Percentiles rank a stretch among this genome's conserved stretches.
These are phyloP conservation scores for Baudoinia panamericana DNA, from an alignment of 495 filamentous ascomycete genomes.

Conservation along the genomic window DNA sequence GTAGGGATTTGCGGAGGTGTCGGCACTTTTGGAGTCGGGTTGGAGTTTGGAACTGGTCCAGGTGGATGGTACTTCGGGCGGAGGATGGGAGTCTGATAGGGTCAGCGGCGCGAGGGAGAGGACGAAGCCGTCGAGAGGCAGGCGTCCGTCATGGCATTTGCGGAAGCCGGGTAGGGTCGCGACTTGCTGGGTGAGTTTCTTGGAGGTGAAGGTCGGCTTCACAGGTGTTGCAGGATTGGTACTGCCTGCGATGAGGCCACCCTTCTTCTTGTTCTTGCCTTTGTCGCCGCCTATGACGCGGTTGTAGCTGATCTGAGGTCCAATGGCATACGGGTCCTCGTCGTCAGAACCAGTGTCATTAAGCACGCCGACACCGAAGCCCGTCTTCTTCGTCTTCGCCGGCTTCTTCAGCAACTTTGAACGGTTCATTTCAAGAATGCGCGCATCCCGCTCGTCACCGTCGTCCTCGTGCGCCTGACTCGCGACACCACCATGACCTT, in stretches of 20 bases:
- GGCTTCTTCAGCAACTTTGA: slow-evolving; percentile 9
- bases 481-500: slow-evolving; percentile 9
- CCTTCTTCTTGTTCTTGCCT: slow-evolving; percentile 59
- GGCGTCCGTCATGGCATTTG: slow-evolving; percentile 78
- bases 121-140: slow-evolving; percentile 76
- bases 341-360: slow-evolving; percentile 97
- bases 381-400: slow-evolving; percentile 32
- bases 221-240: slow-evolving; percentile 51
- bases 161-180: slow-evolving; percentile 46
- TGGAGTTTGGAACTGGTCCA: slow-evolving; percentile 65
- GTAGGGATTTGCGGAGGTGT: slow-evolving; percentile 33
- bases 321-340: slow-evolving; percentile 86
- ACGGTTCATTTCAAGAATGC: slow-evolving; percentile 9
- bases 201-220: slow-evolving; percentile 68
- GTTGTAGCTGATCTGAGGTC: slow-evolving; percentile 85
- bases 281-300: slow-evolving; percentile 71
- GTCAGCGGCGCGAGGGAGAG: slow-evolving; percentile 46
- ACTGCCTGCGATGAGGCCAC: slow-evolving; percentile 34
- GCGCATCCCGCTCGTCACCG: slow-evolving; percentile 14
- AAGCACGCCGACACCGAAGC: slow-evolving; percentile 77
- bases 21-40: slow-evolving; percentile 28
- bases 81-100: slow-evolving; percentile 49
- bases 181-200: slow-evolving; percentile 44
- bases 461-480: slow-evolving; percentile 6
- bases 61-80: slow-evolving; percentile 58